Evolutionary conservation across 2,329 filamentous ascomycete species (phyloP).

Genomic region (Hymenoscyphus scutula): DNA sequence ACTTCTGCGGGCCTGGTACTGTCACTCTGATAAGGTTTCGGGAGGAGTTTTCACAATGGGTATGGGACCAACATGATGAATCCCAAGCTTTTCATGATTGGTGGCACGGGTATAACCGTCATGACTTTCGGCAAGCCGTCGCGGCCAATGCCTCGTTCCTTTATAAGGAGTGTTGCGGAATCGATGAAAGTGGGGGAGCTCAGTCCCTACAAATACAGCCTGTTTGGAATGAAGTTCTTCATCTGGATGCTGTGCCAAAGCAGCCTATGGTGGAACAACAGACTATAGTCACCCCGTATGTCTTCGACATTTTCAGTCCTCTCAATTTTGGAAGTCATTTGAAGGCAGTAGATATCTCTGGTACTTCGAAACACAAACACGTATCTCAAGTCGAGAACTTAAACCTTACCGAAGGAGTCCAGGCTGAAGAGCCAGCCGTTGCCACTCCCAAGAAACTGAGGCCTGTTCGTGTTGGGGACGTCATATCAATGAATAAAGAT

Average conservation of each 20-base stretch:
- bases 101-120: constrained; percentile 48
- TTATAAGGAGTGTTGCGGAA: constrained; percentile 58
- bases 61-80: constrained; percentile 44
- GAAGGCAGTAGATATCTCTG: constrained; percentile 36
- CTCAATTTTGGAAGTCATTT: constrained; percentile 59
- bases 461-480: constrained; percentile 49
- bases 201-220: constrained; percentile 28
- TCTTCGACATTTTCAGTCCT: constrained; percentile 61
- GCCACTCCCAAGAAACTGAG: constrained; percentile 32
- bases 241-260: constrained; percentile 32
- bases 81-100: constrained; percentile 51
- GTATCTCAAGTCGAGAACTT: constrained; percentile 13
- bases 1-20: constrained; percentile 22
- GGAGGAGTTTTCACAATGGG: constrained; percentile 56
- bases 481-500: constrained; percentile 47
- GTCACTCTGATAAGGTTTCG: constrained; percentile 58
- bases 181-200: constrained; percentile 23
- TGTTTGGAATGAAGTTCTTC: constrained; percentile 40
- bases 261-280: constrained; percentile 30
- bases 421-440: constrained; percentile 2
- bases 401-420: constrained; percentile 7
- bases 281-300: constrained; percentile 71
- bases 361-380: constrained; percentile 33
- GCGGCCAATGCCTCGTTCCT: constrained; percentile 61
- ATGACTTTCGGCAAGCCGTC: constrained; percentile 64